Conservation (phyloP, 129 eudicot species). For the Centrapalus pauciflorus region DNA sequence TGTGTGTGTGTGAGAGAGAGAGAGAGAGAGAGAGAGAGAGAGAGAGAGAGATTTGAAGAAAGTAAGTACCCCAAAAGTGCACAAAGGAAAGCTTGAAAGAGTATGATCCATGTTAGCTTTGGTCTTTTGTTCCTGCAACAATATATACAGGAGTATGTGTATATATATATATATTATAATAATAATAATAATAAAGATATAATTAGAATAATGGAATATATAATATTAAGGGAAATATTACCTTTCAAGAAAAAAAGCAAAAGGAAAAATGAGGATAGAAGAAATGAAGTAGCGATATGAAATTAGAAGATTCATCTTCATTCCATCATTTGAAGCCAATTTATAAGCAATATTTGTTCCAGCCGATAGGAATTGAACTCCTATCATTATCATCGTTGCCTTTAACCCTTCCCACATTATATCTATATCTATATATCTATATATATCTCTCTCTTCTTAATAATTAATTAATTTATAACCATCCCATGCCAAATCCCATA, state of each 20-base stretch:
- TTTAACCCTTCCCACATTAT: constrained; percentile 27
- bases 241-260: constrained; percentile 39
- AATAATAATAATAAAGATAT: background rate
- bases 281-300: constrained; percentile 32
- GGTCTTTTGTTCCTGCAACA: constrained; percentile 42
- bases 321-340: constrained; percentile 30
- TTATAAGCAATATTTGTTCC: constrained; percentile 29
- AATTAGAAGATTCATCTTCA: constrained; percentile 25
- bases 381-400: constrained; percentile 31
- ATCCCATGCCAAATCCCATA: too few species aligned
- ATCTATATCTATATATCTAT: too few species aligned
- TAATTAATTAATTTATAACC: too few species aligned
- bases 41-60: too few species aligned
- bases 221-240: too few species aligned
- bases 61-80: constrained; percentile 40
- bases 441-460: too few species aligned
- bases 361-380: background rate
- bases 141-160: too few species aligned
- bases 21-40: too few species aligned
- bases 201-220: too few species aligned
- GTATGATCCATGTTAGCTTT: constrained; percentile 33
- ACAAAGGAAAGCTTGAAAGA: constrained; percentile 27
- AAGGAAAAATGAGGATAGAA: constrained; percentile 21
- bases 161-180: too few species aligned
- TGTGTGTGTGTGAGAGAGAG: too few species aligned